These are phyloP conservation scores for Penicillium sp. DNA, from an alignment of 2,329 filamentous ascomycete genomes.

Conservation along the genomic window DNA sequence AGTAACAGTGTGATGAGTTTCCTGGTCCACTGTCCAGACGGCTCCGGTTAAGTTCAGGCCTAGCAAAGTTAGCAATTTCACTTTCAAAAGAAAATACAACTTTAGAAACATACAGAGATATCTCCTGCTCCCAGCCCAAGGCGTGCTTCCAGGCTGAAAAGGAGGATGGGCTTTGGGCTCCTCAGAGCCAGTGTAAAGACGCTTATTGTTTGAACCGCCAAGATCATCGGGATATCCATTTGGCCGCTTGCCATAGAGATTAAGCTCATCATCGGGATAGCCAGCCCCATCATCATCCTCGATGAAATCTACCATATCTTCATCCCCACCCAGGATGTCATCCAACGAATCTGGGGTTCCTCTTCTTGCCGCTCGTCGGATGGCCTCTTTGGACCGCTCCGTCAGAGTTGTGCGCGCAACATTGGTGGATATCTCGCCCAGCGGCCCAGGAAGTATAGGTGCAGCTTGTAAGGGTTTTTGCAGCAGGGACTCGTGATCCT, in stretches of 20 bases:
- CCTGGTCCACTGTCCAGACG: constrained; percentile 96
- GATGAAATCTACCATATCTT: constrained; percentile 76
- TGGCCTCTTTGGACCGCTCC: constrained; percentile 57
- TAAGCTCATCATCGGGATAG: constrained; percentile 65
- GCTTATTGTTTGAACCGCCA: constrained; percentile 51
- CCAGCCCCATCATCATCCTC: constrained; percentile 94
- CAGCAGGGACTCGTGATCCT: constrained; percentile 50
- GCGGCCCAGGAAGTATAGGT: constrained; percentile 80
- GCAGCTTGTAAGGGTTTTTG: constrained; percentile 65
- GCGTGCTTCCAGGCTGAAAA: constrained; percentile 92
- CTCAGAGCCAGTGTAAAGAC: constrained; percentile 50
- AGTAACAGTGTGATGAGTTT: constrained; percentile 87
- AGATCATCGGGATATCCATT: constrained; percentile 50
- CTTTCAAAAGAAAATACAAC: too few relatives aligned
- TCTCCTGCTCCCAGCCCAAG: constrained; percentile 90
- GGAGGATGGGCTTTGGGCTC: constrained; percentile 72
- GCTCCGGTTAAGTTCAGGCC: constrained; percentile 85
- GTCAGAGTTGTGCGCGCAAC: constrained; percentile 54
- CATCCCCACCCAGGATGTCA: constrained; percentile 69
- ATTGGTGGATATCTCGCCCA: constrained; percentile 68
- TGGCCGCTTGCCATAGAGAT: constrained; percentile 62
- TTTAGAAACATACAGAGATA: constrained; percentile 71
- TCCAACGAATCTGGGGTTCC: constrained; percentile 76
- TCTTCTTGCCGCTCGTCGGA: constrained; percentile 55
- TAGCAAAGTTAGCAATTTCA: constrained; percentile 30